These are phyloP conservation scores for Verticillium tricorpus DNA, from an alignment of 2,329 filamentous ascomycete species.

Conservation along the genomic window DNA sequence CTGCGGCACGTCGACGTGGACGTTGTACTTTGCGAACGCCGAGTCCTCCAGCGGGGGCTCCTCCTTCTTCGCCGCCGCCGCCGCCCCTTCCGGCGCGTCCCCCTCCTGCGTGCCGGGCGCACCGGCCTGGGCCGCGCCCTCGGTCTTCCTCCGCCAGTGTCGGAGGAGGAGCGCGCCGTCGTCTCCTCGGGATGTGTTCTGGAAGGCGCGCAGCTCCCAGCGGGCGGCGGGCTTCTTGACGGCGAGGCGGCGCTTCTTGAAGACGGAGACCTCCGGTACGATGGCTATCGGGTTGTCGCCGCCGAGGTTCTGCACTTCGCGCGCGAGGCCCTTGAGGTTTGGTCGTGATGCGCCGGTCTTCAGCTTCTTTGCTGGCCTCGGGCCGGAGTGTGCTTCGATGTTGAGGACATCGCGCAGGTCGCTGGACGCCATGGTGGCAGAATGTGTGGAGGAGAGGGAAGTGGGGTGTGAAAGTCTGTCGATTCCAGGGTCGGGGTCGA, in stretches of 20 bases:
- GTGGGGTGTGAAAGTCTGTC: neutral
- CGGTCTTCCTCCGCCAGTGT: constrained; percentile 74
- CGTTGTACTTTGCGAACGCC: constrained; percentile 81
- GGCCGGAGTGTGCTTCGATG: constrained; percentile 50
- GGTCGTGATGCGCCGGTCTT: constrained; percentile 58
- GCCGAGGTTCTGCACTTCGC: constrained; percentile 61
- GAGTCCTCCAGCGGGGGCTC: constrained; percentile 47
- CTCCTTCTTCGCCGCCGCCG: constrained; percentile 9
- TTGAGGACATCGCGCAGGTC: constrained; percentile 89
- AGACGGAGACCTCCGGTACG: constrained; percentile 54
- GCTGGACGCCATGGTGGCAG: constrained; percentile 59
- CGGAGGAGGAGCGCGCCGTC: constrained; percentile 64
- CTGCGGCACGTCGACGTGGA: constrained; percentile 69
- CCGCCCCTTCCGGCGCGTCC: neutral
- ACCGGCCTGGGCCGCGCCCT: constrained; percentile 14
- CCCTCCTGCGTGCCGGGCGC: constrained; percentile 12
- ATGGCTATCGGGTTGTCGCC: constrained; percentile 65
- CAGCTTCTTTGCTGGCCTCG: constrained; percentile 68
- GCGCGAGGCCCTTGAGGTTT: constrained; percentile 59
- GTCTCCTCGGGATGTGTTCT: constrained; percentile 65
- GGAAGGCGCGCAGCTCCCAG: constrained; percentile 69
- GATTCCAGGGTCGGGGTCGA: neutral
- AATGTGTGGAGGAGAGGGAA: constrained; percentile 3
- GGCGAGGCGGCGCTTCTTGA: constrained; percentile 54
- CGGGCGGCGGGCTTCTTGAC: constrained; percentile 51